Evolutionary conservation across 2,329 filamentous ascomycete genomes (phyloP).

Genomic region (Botrytis deweyae): DNA sequence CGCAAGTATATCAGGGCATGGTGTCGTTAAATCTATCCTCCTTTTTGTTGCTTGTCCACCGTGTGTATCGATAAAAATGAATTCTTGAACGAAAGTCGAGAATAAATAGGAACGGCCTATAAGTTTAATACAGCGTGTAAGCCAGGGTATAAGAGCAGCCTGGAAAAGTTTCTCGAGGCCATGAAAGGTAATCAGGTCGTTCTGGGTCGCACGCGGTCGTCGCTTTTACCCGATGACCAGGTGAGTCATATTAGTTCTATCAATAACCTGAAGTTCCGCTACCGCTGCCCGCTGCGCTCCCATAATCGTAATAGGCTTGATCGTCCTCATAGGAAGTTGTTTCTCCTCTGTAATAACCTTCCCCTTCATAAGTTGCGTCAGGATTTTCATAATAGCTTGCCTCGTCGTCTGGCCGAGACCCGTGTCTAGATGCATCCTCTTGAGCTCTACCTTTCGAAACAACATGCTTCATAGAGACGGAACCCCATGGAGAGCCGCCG

Average conservation of each 20-base stretch:
- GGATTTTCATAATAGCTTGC: constrained; percentile 28
- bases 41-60: constrained; percentile 7
- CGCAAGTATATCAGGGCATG: not conserved
- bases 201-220: not conserved
- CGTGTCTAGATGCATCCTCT: constrained; percentile 45
- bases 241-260: not conserved
- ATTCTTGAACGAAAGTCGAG: not conserved
- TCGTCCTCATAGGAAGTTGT: constrained; percentile 32
- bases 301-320: constrained; percentile 37
- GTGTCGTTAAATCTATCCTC: constrained; percentile 14
- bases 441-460: constrained; percentile 46
- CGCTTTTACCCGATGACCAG: not conserved
- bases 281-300: constrained; percentile 35
- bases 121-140: not conserved
- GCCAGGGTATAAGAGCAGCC: not conserved
- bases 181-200: constrained; percentile 7
- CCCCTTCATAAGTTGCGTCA: constrained; percentile 29
- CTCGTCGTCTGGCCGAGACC: constrained; percentile 37
- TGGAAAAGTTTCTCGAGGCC: not conserved
- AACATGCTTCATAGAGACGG: constrained; percentile 59
- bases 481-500: constrained; percentile 71
- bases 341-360: constrained; percentile 34
- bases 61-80: constrained; percentile 4
- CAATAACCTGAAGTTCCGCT: constrained; percentile 27
- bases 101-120: not conserved